Base-by-base conservation (phyloP, 495 filamentous ascomycete genomes). In the Penicillium pulvis region DNA sequence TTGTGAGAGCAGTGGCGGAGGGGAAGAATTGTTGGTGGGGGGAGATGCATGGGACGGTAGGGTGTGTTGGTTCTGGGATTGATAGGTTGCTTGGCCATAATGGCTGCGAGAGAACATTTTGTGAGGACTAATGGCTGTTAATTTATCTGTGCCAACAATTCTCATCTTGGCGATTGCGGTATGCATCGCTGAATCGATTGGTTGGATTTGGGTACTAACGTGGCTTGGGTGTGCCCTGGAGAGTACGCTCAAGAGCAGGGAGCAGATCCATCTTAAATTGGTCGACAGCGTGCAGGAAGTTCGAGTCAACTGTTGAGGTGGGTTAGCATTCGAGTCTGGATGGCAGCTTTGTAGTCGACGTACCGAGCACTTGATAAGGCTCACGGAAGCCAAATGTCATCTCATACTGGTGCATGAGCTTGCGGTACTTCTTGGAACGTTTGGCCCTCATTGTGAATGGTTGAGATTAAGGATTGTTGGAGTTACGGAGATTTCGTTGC, bases 391-490 rank as follows among this genome's bases (percentile, higher is more conserved):
- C 87, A 62, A 93, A 95, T 48, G 81, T 83, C 59, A 91, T 78
- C 66, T 85, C 84, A 84, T 92, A 98, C 67, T 92, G 86, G 63
- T 90, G 85, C 92, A 99, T 97, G 57, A 97, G 83, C 85, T 96
- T 96, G 68, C 91, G 87, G 75, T 98, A 98, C 71, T 92, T 89
- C 79, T 97, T 98, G 7, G 90, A 87, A 60, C 94, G 86, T 73
- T 97, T 97, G 57, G 90, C 92, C 67, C 89, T 85, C 91, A 96
- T 96, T 59, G 70, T 84, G 64, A 55, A 63, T 42, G 55, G 41
- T 63, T 39, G 24, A n/a, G 42, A 45, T 59, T 41, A 51, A 55
- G 31, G 45, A 54, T 59, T 68, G 53, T 49, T 55, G 55, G 35
- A 55, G 33, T 58, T 58, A 51, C 16, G 24, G 35, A 56, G 41